Conservation (phyloP, 352 stramenopile species). For the Pythium sp. region DNA sequence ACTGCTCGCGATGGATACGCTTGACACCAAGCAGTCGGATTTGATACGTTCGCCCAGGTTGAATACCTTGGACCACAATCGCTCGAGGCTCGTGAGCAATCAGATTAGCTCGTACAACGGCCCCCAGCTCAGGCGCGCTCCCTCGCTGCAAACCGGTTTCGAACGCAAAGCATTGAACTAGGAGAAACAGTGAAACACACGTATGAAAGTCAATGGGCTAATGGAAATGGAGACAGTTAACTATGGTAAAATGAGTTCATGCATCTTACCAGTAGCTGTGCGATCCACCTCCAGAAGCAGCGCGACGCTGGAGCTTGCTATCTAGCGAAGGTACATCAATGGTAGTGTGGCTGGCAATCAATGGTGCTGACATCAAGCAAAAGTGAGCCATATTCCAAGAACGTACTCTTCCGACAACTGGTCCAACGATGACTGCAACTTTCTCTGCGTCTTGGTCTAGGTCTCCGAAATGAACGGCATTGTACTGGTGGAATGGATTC, state of each 20-base stretch:
- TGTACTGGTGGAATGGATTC: slow-evolving; percentile 31
- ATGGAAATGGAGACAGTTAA: background rate
- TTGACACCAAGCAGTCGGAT: slow-evolving; percentile 42
- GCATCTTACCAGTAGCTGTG: slow-evolving; percentile 8
- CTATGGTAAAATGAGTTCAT: background rate
- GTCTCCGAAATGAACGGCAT: slow-evolving; percentile 28
- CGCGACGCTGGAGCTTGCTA: slow-evolving; percentile 19
- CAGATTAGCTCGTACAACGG: slow-evolving; percentile 5
- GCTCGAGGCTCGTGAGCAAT: slow-evolving; percentile 20
- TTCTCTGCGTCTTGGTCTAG: slow-evolving; percentile 16
- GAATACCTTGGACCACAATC: slow-evolving; percentile 22
- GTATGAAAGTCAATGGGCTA: background rate
- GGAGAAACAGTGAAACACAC: background rate
- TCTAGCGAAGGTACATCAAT: slow-evolving; percentile 5
- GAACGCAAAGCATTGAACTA: slow-evolving; percentile 40
- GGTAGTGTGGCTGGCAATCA: background rate
- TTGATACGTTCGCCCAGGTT: slow-evolving; percentile 30
- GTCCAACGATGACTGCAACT: slow-evolving; percentile 36
- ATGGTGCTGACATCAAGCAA: background rate
- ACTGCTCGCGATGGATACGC: slow-evolving; percentile 28
- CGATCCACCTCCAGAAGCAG: slow-evolving; percentile 42
- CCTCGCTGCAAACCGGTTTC: background rate
- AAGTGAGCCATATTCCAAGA: background rate
- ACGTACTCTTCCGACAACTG: slow-evolving; percentile 35
- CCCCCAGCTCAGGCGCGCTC: background rate